Evolutionary conservation across 1,139 yeast species (phyloP).

Genomic region (Saccharomyces hybrid): DNA sequence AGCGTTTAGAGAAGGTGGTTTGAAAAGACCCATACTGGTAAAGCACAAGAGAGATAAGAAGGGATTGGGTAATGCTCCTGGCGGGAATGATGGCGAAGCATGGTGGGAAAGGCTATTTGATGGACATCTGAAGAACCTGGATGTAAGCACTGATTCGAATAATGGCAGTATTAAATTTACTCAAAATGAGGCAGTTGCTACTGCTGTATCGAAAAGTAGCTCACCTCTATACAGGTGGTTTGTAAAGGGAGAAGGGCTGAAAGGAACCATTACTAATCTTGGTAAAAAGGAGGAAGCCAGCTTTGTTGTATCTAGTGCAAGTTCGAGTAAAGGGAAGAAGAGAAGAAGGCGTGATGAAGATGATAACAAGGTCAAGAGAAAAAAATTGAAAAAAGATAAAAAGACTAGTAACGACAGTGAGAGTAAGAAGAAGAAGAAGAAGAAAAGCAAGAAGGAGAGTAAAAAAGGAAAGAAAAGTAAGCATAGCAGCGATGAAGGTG

Average conservation of each 20-base stretch:
- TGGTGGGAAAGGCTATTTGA: conserved; percentile 98
- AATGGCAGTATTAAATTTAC: conserved; percentile 36
- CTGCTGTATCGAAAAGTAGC: conserved; percentile 42
- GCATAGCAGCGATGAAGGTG: conserved; percentile 23
- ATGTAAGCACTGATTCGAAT: conserved; percentile 41
- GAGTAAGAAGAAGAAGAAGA: conserved; percentile 17
- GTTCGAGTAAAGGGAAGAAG: conserved; percentile 8
- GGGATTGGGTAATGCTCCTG: conserved; percentile 49
- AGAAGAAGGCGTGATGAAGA: conserved; percentile 15
- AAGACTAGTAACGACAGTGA: conserved; percentile 15
- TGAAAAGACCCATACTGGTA: conserved; percentile 78
- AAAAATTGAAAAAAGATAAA: conserved; percentile 8
- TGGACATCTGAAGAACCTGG: conserved; percentile 77
- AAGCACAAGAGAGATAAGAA: conserved; percentile 85
- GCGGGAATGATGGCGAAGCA: conserved; percentile 54
- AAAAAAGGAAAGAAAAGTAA: conserved; percentile 24
- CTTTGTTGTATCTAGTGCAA: conserved; percentile 6
- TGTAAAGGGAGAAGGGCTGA: conserved; percentile 76
- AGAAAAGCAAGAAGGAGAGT: conserved; percentile 21
- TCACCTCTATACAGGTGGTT: conserved; percentile 63
- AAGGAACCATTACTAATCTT: conserved; percentile 58
- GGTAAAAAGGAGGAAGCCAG: conserved; percentile 14
- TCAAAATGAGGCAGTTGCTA: conserved; percentile 39
- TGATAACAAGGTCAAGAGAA: conserved; percentile 15
- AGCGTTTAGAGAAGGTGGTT: conserved; percentile 70